Percentiles rank a stretch among this genome's conserved stretches.
Conservation (phyloP, 495 filamentous ascomycete genomes). For the Talaromyces wortmannii region DNA sequence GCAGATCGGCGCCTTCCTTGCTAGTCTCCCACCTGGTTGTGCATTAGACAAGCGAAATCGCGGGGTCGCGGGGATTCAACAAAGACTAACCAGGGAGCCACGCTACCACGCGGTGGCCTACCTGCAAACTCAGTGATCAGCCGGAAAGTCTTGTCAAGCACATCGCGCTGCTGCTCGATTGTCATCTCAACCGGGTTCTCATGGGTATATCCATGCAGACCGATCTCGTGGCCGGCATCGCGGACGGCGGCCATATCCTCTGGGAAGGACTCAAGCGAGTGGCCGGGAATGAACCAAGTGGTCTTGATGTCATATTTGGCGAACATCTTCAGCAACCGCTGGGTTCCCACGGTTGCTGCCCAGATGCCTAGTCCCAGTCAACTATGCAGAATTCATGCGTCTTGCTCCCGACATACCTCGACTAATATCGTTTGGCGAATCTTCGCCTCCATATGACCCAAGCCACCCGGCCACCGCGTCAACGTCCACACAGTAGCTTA, state of each 20-base stretch:
- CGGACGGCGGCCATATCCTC: constrained; percentile 22
- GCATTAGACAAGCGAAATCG: too few relatives aligned
- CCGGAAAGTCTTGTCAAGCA: constrained; percentile 25
- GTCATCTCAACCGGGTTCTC: constrained; percentile 20
- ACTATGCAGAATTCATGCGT: too few relatives aligned
- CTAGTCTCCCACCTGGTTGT: constrained; percentile 37
- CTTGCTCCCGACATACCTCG: too few relatives aligned
- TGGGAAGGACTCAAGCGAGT: constrained; percentile 31
- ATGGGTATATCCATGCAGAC: constrained; percentile 37
- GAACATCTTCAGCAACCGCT: constrained; percentile 28
- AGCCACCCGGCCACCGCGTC: constrained; percentile 70
- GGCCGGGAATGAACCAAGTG: constrained; percentile 35
- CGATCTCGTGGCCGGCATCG: constrained; percentile 31
- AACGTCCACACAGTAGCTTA: constrained; percentile 54
- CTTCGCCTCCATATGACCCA: constrained; percentile 65
- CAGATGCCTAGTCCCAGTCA: too few relatives aligned
- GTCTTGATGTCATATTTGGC: constrained; percentile 30
- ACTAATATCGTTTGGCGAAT: constrained; percentile 62
- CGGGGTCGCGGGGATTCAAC: too few relatives aligned
- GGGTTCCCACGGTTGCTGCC: constrained; percentile 30
- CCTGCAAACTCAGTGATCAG: constrained; percentile 19
- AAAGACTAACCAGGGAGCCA: constrained; percentile 39
- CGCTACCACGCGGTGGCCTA: constrained; percentile 26
- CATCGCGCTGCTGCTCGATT: constrained; percentile 23
- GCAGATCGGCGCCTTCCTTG: constrained; percentile 41